phyloP scores from a whole-genome alignment of 805 yeast genomes.

The Suhomyces prunicola region DNA sequence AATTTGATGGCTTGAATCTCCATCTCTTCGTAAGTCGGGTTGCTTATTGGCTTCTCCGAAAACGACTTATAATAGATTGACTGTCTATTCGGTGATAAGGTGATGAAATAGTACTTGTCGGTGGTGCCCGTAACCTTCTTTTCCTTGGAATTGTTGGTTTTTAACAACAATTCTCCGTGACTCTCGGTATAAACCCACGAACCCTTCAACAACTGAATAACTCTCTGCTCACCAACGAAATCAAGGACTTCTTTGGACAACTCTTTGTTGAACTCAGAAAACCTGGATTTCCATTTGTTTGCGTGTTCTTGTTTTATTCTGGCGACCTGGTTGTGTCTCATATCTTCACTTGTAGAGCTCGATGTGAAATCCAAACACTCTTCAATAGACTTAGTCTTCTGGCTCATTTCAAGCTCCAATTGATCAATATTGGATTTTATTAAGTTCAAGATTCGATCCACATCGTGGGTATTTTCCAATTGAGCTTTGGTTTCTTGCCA shows the following conservation, averaged over 20 bases:
- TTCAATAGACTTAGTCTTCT: constrained; percentile 31
- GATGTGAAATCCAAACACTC: constrained; percentile 45
- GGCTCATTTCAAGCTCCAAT: constrained; percentile 26
- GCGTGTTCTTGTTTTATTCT: constrained; percentile 36
- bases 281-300: constrained; percentile 43
- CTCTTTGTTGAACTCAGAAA: constrained; percentile 46
- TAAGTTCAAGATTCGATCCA: constrained; percentile 47
- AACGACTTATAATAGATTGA: constrained; percentile 60
- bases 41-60: constrained; percentile 39
- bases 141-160: constrained; percentile 18
- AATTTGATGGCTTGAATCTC: constrained; percentile 53
- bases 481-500: constrained; percentile 65
- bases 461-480: constrained; percentile 43
- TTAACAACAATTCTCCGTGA: constrained; percentile 37
- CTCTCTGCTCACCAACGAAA: constrained; percentile 74
- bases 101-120: constrained; percentile 49
- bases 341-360: constrained; percentile 40
- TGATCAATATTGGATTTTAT: constrained; percentile 30
- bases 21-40: constrained; percentile 59
- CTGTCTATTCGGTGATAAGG: constrained; percentile 65
- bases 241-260: constrained; percentile 58
- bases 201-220: constrained; percentile 68
- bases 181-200: constrained; percentile 73
- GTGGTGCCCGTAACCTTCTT: constrained; percentile 11
- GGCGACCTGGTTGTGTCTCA: constrained; percentile 54